These are phyloP conservation scores for Biancaea sappan DNA, from an alignment of 306 rosid species.

Conservation along the genomic window DNA sequence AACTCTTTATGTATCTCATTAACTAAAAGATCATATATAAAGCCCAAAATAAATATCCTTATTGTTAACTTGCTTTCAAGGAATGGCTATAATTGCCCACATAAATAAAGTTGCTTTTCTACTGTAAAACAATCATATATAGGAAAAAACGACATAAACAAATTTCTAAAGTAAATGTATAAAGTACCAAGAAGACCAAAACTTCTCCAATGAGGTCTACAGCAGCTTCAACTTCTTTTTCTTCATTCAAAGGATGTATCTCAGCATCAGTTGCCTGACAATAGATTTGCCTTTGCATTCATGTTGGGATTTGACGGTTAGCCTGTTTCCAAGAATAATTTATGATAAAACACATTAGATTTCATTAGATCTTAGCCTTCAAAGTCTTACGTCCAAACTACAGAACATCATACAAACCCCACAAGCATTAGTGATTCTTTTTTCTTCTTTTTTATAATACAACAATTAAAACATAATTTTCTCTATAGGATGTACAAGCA, in stretches of 20 bases:
- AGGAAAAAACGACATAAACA: not conserved
- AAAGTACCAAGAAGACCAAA: conserved; percentile 74
- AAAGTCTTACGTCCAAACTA: not conserved
- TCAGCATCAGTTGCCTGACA: conserved; percentile 76
- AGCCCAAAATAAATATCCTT: too few species aligned
- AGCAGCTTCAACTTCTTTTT: conserved; percentile 81
- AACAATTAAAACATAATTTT: conserved; percentile 7
- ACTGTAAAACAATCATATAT: too few species aligned
- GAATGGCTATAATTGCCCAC: conserved; percentile 1
- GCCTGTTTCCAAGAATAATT: conserved; percentile 47
- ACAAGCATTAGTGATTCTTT: not conserved
- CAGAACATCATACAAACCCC: not conserved
- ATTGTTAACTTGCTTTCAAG: conserved; percentile 8
- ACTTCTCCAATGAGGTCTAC: conserved; percentile 86
- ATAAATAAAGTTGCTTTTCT: not conserved
- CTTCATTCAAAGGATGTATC: conserved; percentile 88
- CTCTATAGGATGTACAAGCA: too few species aligned
- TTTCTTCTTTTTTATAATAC: too few species aligned
- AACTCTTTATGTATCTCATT: too few species aligned
- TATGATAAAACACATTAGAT: not conserved
- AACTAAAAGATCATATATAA: too few species aligned
- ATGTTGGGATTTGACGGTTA: conserved; percentile 68
- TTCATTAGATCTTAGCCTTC: not conserved
- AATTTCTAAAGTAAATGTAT: not conserved
- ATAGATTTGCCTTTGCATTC: conserved; percentile 78